Percentiles rank a stretch among this genome's conserved stretches.
Conservation (phyloP, 768 basidiomycete genomes). For the Boletus coccyginus region DNA sequence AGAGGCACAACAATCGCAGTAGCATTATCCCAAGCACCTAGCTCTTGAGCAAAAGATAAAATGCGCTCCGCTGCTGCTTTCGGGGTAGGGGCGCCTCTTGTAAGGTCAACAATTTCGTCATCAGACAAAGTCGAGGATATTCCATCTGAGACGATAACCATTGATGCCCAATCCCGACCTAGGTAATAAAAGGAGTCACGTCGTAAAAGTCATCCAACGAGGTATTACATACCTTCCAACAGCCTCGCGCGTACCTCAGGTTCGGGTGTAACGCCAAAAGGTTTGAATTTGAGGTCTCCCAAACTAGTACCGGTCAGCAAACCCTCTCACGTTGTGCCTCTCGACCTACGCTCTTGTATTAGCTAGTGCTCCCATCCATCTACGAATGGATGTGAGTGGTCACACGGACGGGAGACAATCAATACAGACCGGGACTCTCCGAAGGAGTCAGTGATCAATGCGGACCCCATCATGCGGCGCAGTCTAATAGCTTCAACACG, state of each 20-base stretch:
- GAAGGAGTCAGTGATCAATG: conserved; percentile 89
- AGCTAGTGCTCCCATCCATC: conserved; percentile 93
- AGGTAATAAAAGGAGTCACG: conserved; percentile 1
- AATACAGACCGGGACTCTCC: conserved; percentile 76
- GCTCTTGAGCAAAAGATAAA: conserved; percentile 80
- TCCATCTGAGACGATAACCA: conserved; percentile 91
- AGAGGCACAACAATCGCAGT: conserved; percentile 90
- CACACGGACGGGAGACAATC: neutral
- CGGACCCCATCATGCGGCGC: conserved; percentile 86
- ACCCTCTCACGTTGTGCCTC: neutral
- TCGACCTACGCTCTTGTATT: conserved; percentile 80
- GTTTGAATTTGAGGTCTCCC: conserved; percentile 87
- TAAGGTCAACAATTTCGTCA: conserved; percentile 91
- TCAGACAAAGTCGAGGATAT: conserved; percentile 89
- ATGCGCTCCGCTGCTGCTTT: conserved; percentile 80
- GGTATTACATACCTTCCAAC: conserved; percentile 55
- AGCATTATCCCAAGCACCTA: conserved; percentile 83
- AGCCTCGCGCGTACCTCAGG: conserved; percentile 81
- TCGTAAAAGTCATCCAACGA: neutral
- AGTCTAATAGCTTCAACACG: conserved; percentile 81
- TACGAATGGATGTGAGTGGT: conserved; percentile 25
- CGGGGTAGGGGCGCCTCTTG: conserved; percentile 67
- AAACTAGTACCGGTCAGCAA: conserved; percentile 46
- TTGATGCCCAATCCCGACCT: conserved; percentile 85
- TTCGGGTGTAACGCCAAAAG: conserved; percentile 89